A percentile compares a stretch with the other conserved stretches of the same genome.
These are phyloP conservation scores for Wickerhamiella domercqiae DNA, from an alignment of 805 yeast genomes.

Conservation along the genomic window DNA sequence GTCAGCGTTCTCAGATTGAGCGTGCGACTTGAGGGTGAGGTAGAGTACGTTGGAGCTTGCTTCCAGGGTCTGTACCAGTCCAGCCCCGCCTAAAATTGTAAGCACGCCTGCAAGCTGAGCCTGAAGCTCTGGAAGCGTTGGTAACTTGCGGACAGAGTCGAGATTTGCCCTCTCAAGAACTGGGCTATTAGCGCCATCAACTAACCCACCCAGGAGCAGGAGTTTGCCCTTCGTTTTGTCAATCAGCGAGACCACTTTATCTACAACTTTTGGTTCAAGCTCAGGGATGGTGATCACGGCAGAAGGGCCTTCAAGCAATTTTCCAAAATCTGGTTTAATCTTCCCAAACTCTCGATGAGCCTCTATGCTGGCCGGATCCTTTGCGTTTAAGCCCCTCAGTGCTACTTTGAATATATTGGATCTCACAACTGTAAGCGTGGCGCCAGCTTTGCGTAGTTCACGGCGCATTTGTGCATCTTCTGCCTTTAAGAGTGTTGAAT, in stretches of 20 bases:
- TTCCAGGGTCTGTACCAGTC: conserved; percentile 68
- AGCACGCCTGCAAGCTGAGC: conserved; percentile 72
- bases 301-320: conserved; percentile 71
- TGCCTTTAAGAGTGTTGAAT: conserved; percentile 56
- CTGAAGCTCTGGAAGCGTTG: conserved; percentile 54
- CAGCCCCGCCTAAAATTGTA: conserved; percentile 78
- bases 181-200: conserved; percentile 32
- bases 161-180: conserved; percentile 26
- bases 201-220: conserved; percentile 71
- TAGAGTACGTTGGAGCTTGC: conserved; percentile 52
- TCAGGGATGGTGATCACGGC: conserved; percentile 57
- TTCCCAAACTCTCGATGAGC: conserved; percentile 27
- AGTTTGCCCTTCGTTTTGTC: conserved; percentile 55
- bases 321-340: conserved; percentile 49
- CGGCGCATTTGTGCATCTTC: conserved; percentile 54
- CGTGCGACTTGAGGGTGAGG: conserved; percentile 55
- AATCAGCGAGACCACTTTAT: conserved; percentile 43
- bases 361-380: conserved; percentile 56
- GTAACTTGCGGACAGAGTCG: conserved; percentile 54
- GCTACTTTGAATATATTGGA: conserved; percentile 59
- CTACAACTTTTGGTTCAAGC: conserved; percentile 56
- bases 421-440: conserved; percentile 50
- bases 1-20: conserved; percentile 31
- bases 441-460: conserved; percentile 52
- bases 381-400: conserved; percentile 49